Conservation (phyloP, 805 yeast genomes). For the Debaryomyces hansenii region DNA sequence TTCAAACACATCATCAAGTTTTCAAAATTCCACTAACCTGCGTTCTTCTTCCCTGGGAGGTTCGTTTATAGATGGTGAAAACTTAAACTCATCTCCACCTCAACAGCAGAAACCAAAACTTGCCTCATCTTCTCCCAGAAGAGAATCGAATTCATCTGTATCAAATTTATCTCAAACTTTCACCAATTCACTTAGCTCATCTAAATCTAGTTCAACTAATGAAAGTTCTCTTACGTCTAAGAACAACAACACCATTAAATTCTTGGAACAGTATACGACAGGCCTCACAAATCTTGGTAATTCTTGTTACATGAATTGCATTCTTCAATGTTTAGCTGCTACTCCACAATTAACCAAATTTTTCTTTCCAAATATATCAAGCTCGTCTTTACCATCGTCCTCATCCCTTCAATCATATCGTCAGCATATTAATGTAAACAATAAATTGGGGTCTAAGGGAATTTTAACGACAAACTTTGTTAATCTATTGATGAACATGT, state of each 20-base stretch:
- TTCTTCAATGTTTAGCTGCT: slow-evolving; percentile 81
- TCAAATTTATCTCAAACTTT: neutral
- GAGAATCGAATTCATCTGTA: neutral
- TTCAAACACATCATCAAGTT: neutral
- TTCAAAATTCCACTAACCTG: no score
- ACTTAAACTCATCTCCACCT: neutral
- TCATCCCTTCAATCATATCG: slow-evolving; percentile 49
- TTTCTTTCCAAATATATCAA: slow-evolving; percentile 46
- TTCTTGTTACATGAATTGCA: slow-evolving; percentile 90
- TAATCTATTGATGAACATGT: slow-evolving; percentile 55
- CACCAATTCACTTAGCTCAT: neutral
- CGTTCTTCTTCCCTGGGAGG: neutral
- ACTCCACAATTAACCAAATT: slow-evolving; percentile 63
- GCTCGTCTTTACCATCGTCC: slow-evolving; percentile 8
- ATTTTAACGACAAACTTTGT: slow-evolving; percentile 70
- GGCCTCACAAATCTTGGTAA: slow-evolving; percentile 85
- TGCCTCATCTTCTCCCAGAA: neutral
- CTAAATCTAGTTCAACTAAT: neutral
- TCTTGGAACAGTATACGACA: slow-evolving; percentile 48
- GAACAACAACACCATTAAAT: slow-evolving; percentile 9
- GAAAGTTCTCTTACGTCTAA: neutral
- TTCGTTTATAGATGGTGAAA: neutral
- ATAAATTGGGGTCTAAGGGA: slow-evolving; percentile 80
- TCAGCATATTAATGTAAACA: slow-evolving; percentile 68
- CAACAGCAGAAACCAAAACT: neutral